These are phyloP conservation scores for Elsinoe necatrix DNA, from an alignment of 2,329 filamentous ascomycete species.

Conservation along the genomic window DNA sequence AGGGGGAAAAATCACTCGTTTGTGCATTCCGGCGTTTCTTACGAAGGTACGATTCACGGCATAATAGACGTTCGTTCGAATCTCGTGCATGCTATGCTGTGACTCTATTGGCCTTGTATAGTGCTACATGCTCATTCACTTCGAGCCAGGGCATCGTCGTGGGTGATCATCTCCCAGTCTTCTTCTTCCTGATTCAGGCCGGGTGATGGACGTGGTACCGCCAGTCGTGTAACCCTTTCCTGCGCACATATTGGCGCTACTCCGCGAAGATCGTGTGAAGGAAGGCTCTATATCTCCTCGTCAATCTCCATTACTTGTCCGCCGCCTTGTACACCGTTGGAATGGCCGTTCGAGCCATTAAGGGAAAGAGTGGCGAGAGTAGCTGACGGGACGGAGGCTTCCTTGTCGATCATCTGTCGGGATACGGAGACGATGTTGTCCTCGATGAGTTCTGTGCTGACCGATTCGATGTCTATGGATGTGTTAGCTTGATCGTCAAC, in stretches of 20 bases:
- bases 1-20: slow-evolving; percentile 2
- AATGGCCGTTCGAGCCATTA: slow-evolving; percentile 42
- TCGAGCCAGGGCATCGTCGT: not conserved
- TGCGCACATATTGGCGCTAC: not conserved
- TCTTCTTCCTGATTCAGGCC: not conserved
- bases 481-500: not conserved
- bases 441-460: slow-evolving; percentile 93
- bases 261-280: not conserved
- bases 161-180: not conserved
- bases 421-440: slow-evolving; percentile 99
- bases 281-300: slow-evolving; percentile 11
- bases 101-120: not conserved
- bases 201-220: not conserved
- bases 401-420: slow-evolving; percentile 98
- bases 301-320: slow-evolving; percentile 34
- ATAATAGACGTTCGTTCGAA: too few relatives aligned
- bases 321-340: slow-evolving; percentile 35
- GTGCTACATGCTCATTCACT: not conserved
- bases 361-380: slow-evolving; percentile 21
- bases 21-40: not conserved
- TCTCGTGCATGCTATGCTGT: not conserved
- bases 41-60: not conserved
- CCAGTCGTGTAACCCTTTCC: too few relatives aligned
- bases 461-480: slow-evolving; percentile 69
- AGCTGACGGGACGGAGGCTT: slow-evolving; percentile 80